Evolutionary conservation across 495 filamentous ascomycete species (phyloP), one percentile per base, ranked within the genome.

Genomic region (Penicillium goetzii): DNA sequence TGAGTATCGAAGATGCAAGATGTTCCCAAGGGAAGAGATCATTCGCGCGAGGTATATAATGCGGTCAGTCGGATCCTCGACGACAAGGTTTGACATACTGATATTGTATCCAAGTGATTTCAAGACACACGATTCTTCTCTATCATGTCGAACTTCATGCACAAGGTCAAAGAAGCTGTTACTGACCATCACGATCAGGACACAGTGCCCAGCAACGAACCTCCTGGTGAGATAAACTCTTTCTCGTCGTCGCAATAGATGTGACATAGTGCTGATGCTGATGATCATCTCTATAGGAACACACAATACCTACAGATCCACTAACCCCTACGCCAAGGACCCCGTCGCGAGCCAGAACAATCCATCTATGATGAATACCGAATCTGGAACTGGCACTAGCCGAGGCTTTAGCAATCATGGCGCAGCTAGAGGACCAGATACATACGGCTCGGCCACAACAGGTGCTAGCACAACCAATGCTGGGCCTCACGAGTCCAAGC

Each of bases 161-260:
- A 90, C 81, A 90, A 89, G 71, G 81, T 88, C 77, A 89, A 90
- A 77, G 84, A 89, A 6, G 84, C 82, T 64, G 61, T 90, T 64
- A 69, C 81, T 63, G 70, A 76, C 47, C 58, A 14, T 4, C 23
- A 55, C 52, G 53, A 55, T 28, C 49, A 28, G 26, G 51, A 63
- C 40, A 14, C 2, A 12, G 43, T 25, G 21, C 43, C 43, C 43
- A 3, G 0, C 9, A 23, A 23, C 43, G 43, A 47, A 25, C 1
- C 21, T 25, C 9, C 43, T 1, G 43, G 43, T 47, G 19, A 47
- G 43, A 47, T 23, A 3, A 11, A 2, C 21, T 23, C 0, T 4
- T 12, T 4, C 4, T 23, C 4, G 3, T 9, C 4, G 3, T 4
- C 6, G 25, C 3, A 12, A 25, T 5, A 3, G 1, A 5, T 47